These are phyloP conservation scores for Auricularia sp. DNA, from an alignment of 768 basidiomycete species.

Conservation along the genomic window DNA sequence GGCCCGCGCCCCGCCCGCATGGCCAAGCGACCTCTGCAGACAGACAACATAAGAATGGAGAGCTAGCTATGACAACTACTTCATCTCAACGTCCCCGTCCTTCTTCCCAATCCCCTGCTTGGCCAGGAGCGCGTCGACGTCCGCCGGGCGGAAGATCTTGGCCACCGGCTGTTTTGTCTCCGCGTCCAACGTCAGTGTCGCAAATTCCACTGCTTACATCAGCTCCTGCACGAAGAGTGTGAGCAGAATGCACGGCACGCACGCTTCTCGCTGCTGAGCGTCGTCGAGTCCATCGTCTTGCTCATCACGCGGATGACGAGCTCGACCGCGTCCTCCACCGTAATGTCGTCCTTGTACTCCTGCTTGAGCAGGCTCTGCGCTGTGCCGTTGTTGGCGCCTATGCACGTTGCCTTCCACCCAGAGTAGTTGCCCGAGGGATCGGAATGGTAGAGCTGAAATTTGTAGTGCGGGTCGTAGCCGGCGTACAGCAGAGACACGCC, in stretches of 20 bases:
- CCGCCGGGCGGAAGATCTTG: constrained; percentile 82
- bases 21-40: background rate
- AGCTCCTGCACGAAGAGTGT: background rate
- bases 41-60: background rate
- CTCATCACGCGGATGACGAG: constrained; percentile 92
- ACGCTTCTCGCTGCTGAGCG: constrained; percentile 93
- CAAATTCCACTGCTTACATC: constrained; percentile 72
- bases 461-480: constrained; percentile 90
- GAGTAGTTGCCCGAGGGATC: constrained; percentile 98
- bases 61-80: constrained; percentile 10
- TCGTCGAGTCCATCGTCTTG: constrained; percentile 99
- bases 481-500: constrained; percentile 96
- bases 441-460: constrained; percentile 96
- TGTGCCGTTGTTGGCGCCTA: constrained; percentile 96
- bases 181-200: constrained; percentile 80
- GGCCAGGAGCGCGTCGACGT: constrained; percentile 75
- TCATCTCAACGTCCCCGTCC: constrained; percentile 75
- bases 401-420: constrained; percentile 96
- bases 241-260: constrained; percentile 20
- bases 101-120: constrained; percentile 81
- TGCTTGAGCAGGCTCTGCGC: constrained; percentile 93
- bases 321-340: constrained; percentile 84
- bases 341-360: constrained; percentile 94
- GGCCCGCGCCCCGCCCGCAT: background rate
- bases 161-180: constrained; percentile 68